A percentile compares a stretch with the other conserved stretches of the same genome.
These are phyloP conservation scores for Lentinula guzmanii DNA, from an alignment of 768 basidiomycete genomes.

Conservation along the genomic window DNA sequence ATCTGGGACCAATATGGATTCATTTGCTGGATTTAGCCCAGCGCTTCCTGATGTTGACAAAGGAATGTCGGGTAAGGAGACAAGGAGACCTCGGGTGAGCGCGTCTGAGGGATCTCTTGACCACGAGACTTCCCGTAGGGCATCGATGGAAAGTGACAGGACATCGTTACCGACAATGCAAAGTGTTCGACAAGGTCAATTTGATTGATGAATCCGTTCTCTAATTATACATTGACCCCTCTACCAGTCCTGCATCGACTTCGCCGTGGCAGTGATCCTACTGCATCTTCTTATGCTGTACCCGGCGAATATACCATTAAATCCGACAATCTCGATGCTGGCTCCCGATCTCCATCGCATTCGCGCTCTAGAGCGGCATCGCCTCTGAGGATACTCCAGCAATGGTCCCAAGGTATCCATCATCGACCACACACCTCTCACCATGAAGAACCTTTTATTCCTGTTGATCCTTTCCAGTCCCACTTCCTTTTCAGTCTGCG, in stretches of 20 bases:
- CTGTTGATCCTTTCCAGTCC: constrained; percentile 46
- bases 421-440: constrained; percentile 35
- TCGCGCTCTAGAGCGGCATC: constrained; percentile 51
- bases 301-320: constrained; percentile 10
- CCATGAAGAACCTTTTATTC: constrained; percentile 50
- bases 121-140: constrained; percentile 39
- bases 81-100: constrained; percentile 15
- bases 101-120: constrained; percentile 32
- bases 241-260: constrained; percentile 23
- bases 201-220: constrained; percentile 1
- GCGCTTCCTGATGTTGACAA: constrained; percentile 15
- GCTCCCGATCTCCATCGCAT: constrained; percentile 42
- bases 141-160: constrained; percentile 53
- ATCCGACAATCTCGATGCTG: constrained; percentile 15
- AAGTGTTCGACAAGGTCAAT: constrained; percentile 33
- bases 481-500: constrained; percentile 14
- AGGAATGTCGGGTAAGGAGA: constrained; percentile 13
- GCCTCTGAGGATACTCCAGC: constrained; percentile 53
- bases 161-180: constrained; percentile 31
- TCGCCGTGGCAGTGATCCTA: constrained; percentile 27
- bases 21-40: constrained; percentile 9
- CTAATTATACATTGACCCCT: neutral
- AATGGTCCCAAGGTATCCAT: constrained; percentile 41
- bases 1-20: neutral
- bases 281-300: constrained; percentile 25